A percentile compares a stretch with the other conserved stretches of the same genome.
phyloP scores from a whole-genome alignment of 1,139 yeast species.

The Geotrichum restrictum region DNA sequence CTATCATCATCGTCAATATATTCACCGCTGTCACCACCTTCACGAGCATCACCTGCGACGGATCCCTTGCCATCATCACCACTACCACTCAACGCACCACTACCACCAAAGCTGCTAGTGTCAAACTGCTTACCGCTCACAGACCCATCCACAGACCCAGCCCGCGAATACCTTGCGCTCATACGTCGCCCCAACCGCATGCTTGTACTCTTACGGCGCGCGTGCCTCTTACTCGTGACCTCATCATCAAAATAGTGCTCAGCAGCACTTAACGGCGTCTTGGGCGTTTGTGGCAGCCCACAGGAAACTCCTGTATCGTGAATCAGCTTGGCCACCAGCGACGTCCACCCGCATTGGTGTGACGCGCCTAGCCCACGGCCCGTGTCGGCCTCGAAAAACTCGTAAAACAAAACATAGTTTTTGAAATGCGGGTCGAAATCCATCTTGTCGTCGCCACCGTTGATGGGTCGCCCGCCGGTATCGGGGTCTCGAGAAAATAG shows the following conservation, averaged over 20 bases:
- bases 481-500: constrained; percentile 68
- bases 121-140: constrained; percentile 7
- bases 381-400: constrained; percentile 91
- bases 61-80: too few relatives aligned
- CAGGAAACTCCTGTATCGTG: constrained; percentile 78
- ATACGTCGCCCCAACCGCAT: constrained; percentile 26
- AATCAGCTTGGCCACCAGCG: constrained; percentile 87
- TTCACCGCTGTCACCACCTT: constrained; percentile 6
- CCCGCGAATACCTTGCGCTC: constrained; percentile 10
- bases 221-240: constrained; percentile 26
- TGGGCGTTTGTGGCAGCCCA: constrained; percentile 34
- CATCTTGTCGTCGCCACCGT: constrained; percentile 58
- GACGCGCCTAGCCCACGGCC: constrained; percentile 94
- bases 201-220: constrained; percentile 25
- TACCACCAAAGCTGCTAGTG: not conserved
- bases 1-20: constrained; percentile 10
- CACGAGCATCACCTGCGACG: too few relatives aligned
- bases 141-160: not conserved
- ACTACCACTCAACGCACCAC: too few relatives aligned
- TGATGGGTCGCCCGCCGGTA: constrained; percentile 70
- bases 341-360: constrained; percentile 98
- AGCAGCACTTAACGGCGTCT: constrained; percentile 40
- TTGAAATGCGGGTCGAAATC: constrained; percentile 71
- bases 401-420: constrained; percentile 77
- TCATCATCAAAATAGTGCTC: constrained; percentile 42